Evolutionary conservation across 2,329 filamentous ascomycete species (phyloP), one percentile per base, ranked within the genome.

Genomic region (Cordyceps tenuipes): DNA sequence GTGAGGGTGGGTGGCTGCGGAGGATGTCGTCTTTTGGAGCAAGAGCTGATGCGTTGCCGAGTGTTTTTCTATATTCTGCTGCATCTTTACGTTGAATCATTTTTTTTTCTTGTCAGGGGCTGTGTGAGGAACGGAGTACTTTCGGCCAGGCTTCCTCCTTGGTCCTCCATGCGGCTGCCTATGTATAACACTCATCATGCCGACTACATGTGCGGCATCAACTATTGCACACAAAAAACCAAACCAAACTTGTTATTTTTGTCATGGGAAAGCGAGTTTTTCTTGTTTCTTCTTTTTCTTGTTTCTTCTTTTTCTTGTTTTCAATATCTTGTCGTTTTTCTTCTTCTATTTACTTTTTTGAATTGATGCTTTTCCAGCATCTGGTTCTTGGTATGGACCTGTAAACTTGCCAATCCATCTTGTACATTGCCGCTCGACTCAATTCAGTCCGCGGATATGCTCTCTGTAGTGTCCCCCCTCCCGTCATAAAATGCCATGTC

Each of bases 371-470:
- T 15, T 8, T 29, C 29, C 13, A 31, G 46, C 19, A 50, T 57
- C 21, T 43, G 15, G 26, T 50, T n/a, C 13, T n/a, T 23, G n/a
- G 23, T 34, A 47, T 43, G 8, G 19, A 19, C 15, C 21, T 39
- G 7, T 46, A 8, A 31, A n/a, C 8, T 17, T n/a, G n/a, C 17
- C 34, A 7, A 13, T 1, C 34, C 39, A 12, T 43, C 6, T n/a
- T 43, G 5, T 29, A 6, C 39, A n/a, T n/a, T n/a, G 47, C 43
- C 44, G 48, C 48, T 63, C 62, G 39, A 65, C 61, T 31, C 65
- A 59, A 65, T 61, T 34, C 66, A 8, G 2, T 71, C 63, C 2
- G 63, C 71, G 52, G 84, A 82, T 0, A 80, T 81, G 29, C 29
- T 5, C 29, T 29, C 7, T 23, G 23, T 23, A 23, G 23, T 81